Evolutionary conservation across 2,329 filamentous ascomycete species (phyloP), one percentile per base, ranked within the genome.

Genomic region (Phaeoacremonium minimum): DNA sequence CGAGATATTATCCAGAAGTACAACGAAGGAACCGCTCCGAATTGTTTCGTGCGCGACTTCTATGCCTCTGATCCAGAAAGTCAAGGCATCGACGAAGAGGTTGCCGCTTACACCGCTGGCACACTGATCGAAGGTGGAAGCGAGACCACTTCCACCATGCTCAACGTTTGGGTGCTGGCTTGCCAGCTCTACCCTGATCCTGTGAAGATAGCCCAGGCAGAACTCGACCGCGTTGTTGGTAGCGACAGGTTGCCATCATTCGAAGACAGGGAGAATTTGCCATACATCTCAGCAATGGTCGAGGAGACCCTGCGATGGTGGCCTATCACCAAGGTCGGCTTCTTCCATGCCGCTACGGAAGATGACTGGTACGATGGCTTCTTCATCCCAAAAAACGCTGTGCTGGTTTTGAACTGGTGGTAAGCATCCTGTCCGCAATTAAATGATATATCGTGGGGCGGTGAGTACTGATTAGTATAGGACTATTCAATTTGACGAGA

Each of bases 381-480:
- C 28, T 29, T 37, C 12, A 48, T 49, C 9, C 45, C 44, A 53
- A 57, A 58, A 18, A 61, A 59, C 5, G 52, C 62, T 0, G 56
- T 54, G 2, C 43, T 71, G 15, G 46, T 69, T 15, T 40, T 60
- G 14, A 66, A 65, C 29, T 48, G 52, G 19, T 65, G 61, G 55
- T 42, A 40, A 28, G 40, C 48, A 26, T 26, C 9, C 9, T 2
- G n/a, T 9, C 22, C 9, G 9, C 9, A 26, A 9, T n/a, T 26
- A 9, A n/a, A n/a, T n/a, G n/a, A n/a, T n/a, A n/a, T n/a, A n/a
- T n/a, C n/a, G n/a, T n/a, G n/a, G n/a, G n/a, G n/a, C n/a, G n/a
- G n/a, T n/a, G n/a, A n/a, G n/a, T 26, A 26, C 22, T 26, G 22
- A 26, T 26, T 9, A 9, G n/a, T 26, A 9, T n/a, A 26, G 22